Evolutionary conservation across 192 early-diverging fungal genomes (phyloP).

Genomic region (Physocladia obscura): DNA sequence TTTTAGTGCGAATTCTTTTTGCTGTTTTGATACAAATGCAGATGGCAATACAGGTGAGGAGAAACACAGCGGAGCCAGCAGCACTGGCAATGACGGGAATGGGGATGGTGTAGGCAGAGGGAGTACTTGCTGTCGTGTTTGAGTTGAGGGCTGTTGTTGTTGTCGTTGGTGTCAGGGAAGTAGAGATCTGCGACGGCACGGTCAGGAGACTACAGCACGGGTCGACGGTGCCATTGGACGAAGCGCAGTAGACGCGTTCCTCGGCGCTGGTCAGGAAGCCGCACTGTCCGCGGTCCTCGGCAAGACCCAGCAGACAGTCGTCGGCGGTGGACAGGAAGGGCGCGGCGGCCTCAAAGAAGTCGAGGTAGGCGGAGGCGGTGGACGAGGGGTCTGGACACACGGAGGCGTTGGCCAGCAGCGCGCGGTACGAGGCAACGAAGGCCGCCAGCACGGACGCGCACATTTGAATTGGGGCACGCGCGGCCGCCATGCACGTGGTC

Average conservation of each 20-base stretch:
- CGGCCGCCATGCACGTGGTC: not conserved
- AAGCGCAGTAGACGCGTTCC: not conserved
- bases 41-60: not conserved
- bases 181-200: not conserved
- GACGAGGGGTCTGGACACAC: not conserved
- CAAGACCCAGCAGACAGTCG: not conserved
- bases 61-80: not conserved
- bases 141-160: not conserved
- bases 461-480: not conserved
- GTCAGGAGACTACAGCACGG: not conserved
- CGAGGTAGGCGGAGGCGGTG: not conserved
- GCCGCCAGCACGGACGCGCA: not conserved
- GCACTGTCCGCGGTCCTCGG: not conserved
- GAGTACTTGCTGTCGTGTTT: not conserved
- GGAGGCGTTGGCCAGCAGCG: not conserved
- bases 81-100: constrained; percentile 5
- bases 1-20: not conserved
- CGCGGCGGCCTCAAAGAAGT: not conserved
- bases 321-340: not conserved
- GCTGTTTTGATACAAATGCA: not conserved
- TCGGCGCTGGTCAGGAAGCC: constrained; percentile 5
- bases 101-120: not conserved
- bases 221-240: not conserved
- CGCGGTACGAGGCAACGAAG: not conserved
- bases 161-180: not conserved